phyloP scores from a whole-genome alignment of 148 eudicot species.

The Polygonum aviculare region DNA sequence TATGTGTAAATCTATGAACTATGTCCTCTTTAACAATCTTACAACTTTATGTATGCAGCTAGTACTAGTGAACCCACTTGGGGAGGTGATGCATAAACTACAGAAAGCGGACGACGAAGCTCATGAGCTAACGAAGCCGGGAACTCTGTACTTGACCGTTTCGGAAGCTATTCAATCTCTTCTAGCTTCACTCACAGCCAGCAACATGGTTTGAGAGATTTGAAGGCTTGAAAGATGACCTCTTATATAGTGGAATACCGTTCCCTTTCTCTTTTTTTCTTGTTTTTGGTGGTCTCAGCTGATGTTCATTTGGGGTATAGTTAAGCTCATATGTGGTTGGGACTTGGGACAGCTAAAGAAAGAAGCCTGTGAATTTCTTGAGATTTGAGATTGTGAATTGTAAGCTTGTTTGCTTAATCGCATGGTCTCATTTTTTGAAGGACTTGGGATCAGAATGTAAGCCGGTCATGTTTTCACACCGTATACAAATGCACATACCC shows the following conservation, averaged over 20 bases:
- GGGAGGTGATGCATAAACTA: slow-evolving; percentile 11
- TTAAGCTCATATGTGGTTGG: background rate
- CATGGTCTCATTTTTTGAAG: background rate
- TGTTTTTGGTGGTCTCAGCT: too few relatives aligned
- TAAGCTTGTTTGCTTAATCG: background rate
- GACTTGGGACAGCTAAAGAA: background rate
- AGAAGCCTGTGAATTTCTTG: background rate
- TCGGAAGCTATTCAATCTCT: background rate
- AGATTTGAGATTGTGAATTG: background rate
- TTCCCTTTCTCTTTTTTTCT: too few relatives aligned
- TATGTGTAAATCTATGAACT: background rate
- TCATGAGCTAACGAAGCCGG: background rate
- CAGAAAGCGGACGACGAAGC: background rate
- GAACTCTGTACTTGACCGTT: slow-evolving; percentile 1
- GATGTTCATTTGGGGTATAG: background rate
- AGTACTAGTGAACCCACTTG: background rate
- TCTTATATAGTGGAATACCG: background rate
- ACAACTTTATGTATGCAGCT: background rate
- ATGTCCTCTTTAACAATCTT: too few relatives aligned
- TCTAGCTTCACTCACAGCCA: background rate
- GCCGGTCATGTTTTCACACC: background rate
- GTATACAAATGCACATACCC: background rate
- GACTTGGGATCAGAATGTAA: background rate
- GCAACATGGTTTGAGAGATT: background rate
- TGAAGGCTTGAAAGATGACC: background rate